Percentiles rank a stretch among this genome's conserved stretches.
These are phyloP conservation scores for Aspergillus indologenus DNA, from an alignment of 495 filamentous ascomycete species.

Conservation along the genomic window DNA sequence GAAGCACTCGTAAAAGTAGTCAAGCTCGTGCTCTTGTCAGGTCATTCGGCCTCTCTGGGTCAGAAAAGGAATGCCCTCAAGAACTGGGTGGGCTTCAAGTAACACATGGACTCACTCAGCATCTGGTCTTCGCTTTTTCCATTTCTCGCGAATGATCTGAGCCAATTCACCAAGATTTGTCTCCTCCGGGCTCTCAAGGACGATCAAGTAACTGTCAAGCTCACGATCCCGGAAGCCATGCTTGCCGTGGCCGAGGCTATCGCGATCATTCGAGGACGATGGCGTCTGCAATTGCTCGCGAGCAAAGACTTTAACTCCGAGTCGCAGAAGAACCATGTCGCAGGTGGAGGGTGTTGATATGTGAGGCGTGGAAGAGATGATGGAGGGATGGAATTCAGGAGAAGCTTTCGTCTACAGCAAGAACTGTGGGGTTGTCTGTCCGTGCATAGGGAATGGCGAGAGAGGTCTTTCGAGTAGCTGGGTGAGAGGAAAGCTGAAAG, in stretches of 20 bases:
- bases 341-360: conserved; percentile 2
- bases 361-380: background rate
- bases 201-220: conserved; percentile 31
- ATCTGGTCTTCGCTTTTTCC: conserved; percentile 32
- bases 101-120: conserved; percentile 27
- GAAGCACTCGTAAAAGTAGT: background rate
- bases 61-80: too few species aligned
- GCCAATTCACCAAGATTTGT: conserved; percentile 31
- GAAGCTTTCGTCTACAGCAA: background rate
- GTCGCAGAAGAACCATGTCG: conserved; percentile 37
- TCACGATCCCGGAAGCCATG: conserved; percentile 11
- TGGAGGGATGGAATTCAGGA: background rate
- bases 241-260: conserved; percentile 14
- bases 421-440: background rate
- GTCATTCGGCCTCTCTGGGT: too few species aligned
- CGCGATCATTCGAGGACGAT: conserved; percentile 10
- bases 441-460: background rate
- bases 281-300: conserved; percentile 24
- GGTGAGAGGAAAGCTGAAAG: background rate
- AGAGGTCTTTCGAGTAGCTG: background rate
- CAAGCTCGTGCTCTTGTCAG: background rate
- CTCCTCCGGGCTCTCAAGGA: conserved; percentile 30
- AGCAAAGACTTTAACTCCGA: conserved; percentile 37
- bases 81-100: too few species aligned
- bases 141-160: conserved; percentile 34